Evolutionary conservation across 2,329 filamentous ascomycete genomes (phyloP), one percentile per base, ranked within the genome.

Genomic region (Trichoderma breve): DNA sequence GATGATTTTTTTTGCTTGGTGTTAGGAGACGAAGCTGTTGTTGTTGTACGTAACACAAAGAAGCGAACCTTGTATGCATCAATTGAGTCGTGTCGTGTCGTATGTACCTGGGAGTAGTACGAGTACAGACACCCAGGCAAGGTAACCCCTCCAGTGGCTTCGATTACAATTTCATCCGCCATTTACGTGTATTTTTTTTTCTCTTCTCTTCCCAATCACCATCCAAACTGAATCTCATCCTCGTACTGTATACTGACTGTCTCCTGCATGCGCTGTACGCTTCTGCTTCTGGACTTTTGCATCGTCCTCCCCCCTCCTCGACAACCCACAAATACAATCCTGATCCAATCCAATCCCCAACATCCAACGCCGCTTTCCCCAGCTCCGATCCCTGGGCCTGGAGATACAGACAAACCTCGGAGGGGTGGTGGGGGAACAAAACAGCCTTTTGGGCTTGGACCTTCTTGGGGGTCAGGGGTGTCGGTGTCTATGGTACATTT

Each of bases 401-500:
- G 55, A 32, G 55, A 32, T 30, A 26, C 24, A 47, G 8, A 28
- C 21, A 43, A 43, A 39, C 24, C n/a, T 36, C 32, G 60, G 60
- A 47, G 36, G 34, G 36, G 36, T 43, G 60, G 60, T 26, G 60
- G 60, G 60, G 36, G 39, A 43, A 43, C 39, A 43, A 36, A 36
- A 36, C 34, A 34, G 30, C 58, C 12, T 62, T 43, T 43, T 63
- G 24, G 60, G 60, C 32, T 24, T 62, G 4, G 4, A 26, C 1
- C n/a, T 24, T 57, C 30, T 66, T 67, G 64, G 64, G 43, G 64
- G 64, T 67, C 64, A 67, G 51, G 63, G 43, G 64, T 28, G 51
- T 67, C 34, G 43, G 64, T n/a, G 51, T 67, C 24, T 26, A n/a
- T 39, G 64, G 47, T 67, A 67, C 36, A 39, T 39, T 15, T 18